These are phyloP conservation scores for Przewalskia tangutica DNA, from an alignment of 257 asterid species.

Conservation along the genomic window DNA sequence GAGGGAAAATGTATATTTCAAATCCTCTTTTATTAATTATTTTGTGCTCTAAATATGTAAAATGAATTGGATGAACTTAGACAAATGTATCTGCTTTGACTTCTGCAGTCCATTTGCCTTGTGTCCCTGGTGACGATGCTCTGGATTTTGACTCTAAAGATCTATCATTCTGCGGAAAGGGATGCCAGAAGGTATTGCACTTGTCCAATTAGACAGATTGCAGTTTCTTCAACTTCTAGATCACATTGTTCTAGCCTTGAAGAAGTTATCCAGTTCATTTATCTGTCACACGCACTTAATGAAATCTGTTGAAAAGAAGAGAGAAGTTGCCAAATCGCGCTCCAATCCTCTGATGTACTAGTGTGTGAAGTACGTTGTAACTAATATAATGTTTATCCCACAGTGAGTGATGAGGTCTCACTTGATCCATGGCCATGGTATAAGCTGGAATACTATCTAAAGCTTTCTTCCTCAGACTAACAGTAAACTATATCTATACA, in stretches of 20 bases:
- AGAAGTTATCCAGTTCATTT: not conserved
- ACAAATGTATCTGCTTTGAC: conserved; percentile 3
- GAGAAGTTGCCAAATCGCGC: not conserved
- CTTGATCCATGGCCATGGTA: not conserved
- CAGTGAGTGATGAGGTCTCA: not conserved
- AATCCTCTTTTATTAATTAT: not conserved
- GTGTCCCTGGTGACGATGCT: conserved; percentile 32
- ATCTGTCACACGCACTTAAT: not conserved
- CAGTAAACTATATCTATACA: not conserved
- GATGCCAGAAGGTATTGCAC: conserved; percentile 57
- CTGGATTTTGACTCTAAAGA: conserved; percentile 27
- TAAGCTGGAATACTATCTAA: not conserved
- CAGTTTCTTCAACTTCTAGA: not conserved
- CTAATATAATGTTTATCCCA: not conserved
- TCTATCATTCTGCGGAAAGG: conserved; percentile 61
- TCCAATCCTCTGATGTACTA: not conserved
- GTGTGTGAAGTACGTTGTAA: not conserved
- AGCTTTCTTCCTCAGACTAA: not conserved
- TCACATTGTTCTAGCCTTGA: not conserved
- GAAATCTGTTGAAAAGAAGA: not conserved
- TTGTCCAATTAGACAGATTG: conserved; percentile 5
- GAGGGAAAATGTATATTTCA: conserved; percentile 72
- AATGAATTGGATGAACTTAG: not conserved
- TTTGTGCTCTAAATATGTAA: not conserved
- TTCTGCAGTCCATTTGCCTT: conserved; percentile 65